These are phyloP conservation scores for Lenwebbia sp. DNA, from an alignment of 345 rosid species.

Conservation along the genomic window DNA sequence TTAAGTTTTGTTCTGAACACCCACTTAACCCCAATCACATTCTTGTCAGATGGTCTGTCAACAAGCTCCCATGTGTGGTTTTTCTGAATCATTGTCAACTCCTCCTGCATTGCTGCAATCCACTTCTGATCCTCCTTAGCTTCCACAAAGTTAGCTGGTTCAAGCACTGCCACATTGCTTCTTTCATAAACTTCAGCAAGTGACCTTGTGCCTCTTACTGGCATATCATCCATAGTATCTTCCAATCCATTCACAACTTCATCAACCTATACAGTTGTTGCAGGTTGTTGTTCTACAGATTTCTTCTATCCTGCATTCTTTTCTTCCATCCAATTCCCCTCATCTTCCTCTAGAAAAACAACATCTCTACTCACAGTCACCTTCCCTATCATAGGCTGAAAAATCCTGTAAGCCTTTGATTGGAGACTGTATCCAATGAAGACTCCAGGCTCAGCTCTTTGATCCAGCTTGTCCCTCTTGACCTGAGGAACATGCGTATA, in stretches of 20 bases:
- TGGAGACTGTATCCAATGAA: slow-evolving; percentile 3
- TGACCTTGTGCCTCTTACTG: not conserved
- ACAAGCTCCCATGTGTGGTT: too few relatives aligned
- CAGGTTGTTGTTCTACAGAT: too few relatives aligned
- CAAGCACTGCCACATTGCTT: not conserved
- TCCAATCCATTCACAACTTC: not conserved
- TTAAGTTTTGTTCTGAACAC: too few relatives aligned
- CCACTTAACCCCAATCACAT: too few relatives aligned
- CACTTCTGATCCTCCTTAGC: not conserved
- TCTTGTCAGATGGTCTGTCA: too few relatives aligned
- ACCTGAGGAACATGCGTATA: not conserved
- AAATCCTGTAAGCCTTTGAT: slow-evolving; percentile 7
- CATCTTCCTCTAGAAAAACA: too few relatives aligned
- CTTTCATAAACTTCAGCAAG: not conserved
- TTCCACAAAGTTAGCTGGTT: not conserved
- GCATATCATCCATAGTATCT: not conserved
- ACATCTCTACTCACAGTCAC: too few relatives aligned
- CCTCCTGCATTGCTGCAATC: not conserved
- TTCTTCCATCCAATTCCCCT: too few relatives aligned
- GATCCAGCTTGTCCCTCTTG: slow-evolving; percentile 9
- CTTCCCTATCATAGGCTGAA: not conserved
- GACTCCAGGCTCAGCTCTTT: not conserved
- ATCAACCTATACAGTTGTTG: not conserved
- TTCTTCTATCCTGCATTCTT: too few relatives aligned
- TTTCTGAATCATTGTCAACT: too few relatives aligned